Base-by-base conservation (phyloP, 345 rosid genomes). In the Abelmoschus esculentus region DNA sequence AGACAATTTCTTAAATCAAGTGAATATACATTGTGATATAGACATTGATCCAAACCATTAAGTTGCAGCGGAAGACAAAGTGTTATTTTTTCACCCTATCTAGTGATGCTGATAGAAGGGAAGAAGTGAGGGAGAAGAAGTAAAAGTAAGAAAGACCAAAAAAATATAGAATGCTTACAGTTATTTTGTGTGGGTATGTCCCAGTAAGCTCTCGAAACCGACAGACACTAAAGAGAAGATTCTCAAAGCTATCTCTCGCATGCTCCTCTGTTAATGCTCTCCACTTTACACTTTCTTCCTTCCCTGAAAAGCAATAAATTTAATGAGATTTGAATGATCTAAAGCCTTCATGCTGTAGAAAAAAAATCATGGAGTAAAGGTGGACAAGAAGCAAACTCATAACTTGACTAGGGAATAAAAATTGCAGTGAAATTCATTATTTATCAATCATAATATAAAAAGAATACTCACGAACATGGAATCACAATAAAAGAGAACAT, bases 181-280 rank as follows among this genome's bases (percentile, higher is more conserved):
- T 91, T 78, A 93, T 87, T 72, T 90, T 93, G 32, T 79, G 73
- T 58, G 98, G 98, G 78, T 91, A 93, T 71, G 83, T 34, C 73
- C 98, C 98, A 6, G 95, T 89, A 72, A 91, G 97, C 81, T 93
- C 98, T 60, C 96, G 88, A 75, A 93, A 93, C 57, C 98, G 81
- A 75, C 98, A 91, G 0, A 93, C 82, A 26, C 96, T 93, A 55
- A 91, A 93, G 49, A 91, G 96, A 74, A 91, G 91, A 85, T 93
- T 93, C 84, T 93, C 98, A 77, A 91, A 88, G 84, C 98, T 93
- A 78, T 93, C 98, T 76, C 98, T 87, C 12, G 98, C 98, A 80
- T 93, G 91, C 76, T 93, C 98, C 82, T 93, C 98, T 17, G 98
- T 93, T 80, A 93, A 73, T 61, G 96, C 85, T 77, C 98, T 84